Percentiles rank a stretch among this genome's conserved stretches.
These are phyloP conservation scores for Camellia lanceoleosa DNA, from an alignment of 148 eudicot species.

Conservation along the genomic window DNA sequence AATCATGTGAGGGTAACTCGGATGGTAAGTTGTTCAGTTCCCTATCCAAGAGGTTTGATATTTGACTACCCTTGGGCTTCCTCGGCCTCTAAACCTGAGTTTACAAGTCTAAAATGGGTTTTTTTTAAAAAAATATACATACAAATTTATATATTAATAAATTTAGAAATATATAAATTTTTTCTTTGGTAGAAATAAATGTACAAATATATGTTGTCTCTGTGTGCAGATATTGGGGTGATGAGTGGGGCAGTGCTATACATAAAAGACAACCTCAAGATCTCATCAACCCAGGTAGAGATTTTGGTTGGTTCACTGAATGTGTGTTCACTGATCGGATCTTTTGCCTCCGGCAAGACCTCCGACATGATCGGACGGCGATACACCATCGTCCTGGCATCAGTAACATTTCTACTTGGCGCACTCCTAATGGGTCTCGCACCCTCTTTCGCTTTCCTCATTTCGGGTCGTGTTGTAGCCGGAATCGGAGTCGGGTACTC, in stretches of 20 bases:
- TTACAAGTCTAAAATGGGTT: no score
- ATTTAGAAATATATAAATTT: no score
- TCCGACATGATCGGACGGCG: slow-evolving; percentile 82
- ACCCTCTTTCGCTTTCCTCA: slow-evolving; percentile 59
- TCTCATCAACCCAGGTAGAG: slow-evolving; percentile 52
- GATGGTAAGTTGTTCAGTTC: no score
- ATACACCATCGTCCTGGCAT: slow-evolving; percentile 77
- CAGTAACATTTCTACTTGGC: slow-evolving; percentile 64
- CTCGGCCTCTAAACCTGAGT: no score
- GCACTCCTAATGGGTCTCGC: slow-evolving; percentile 85
- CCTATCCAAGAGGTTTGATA: no score
- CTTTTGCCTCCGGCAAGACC: slow-evolving; percentile 28
- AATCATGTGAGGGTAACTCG: no score
- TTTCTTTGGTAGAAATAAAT: no score
- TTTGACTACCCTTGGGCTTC: no score
- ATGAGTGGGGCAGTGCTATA: slow-evolving; percentile 80
- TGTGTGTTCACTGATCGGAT: no score
- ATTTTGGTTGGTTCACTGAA: slow-evolving; percentile 55
- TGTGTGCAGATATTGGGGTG: slow-evolving; percentile 71
- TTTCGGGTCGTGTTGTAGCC: slow-evolving; percentile 72
- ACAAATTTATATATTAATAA: no score
- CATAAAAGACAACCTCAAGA: slow-evolving; percentile 56
- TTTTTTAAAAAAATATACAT: no score
- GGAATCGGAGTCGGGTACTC: slow-evolving; percentile 92
- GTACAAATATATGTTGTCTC: no score